Percentiles rank a stretch among this genome's conserved stretches.
Evolutionary conservation across 169 alveolate species (phyloP).

Genomic region (Besnoitia besnoiti): DNA sequence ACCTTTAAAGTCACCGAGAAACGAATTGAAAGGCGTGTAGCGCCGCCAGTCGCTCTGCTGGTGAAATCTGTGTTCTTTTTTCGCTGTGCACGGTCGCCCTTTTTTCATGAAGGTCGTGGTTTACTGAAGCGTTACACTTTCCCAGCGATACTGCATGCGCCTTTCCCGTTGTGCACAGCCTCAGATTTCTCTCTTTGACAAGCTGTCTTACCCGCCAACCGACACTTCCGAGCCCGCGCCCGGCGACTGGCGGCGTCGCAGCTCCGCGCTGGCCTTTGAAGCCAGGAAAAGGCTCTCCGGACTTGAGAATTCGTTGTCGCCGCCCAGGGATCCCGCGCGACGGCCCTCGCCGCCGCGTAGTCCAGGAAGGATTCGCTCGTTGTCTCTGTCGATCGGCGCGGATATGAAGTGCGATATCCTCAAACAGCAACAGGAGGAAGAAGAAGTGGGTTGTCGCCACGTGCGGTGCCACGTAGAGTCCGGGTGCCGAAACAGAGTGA

Average conservation of each 20-base stretch:
- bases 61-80: too few species aligned
- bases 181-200: background rate
- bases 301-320: slow-evolving; percentile 16
- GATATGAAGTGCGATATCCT: background rate
- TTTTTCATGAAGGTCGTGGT: too few species aligned
- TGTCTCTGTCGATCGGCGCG: background rate
- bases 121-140: too few species aligned
- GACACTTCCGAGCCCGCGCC: background rate
- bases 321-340: background rate
- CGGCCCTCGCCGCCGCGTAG: background rate
- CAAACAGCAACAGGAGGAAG: slow-evolving; percentile 10
- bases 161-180: background rate
- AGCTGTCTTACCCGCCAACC: slow-evolving; percentile 27
- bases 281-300: slow-evolving; percentile 21
- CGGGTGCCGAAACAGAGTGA: too few species aligned
- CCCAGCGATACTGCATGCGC: too few species aligned
- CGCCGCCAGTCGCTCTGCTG: too few species aligned
- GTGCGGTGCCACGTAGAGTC: too few species aligned
- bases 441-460: too few species aligned
- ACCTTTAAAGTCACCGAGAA: too few species aligned
- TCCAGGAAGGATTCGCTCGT: background rate
- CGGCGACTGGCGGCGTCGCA: slow-evolving; percentile 9
- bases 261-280: slow-evolving; percentile 35
- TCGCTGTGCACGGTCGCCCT: too few species aligned
- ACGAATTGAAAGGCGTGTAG: too few species aligned